Conservation (phyloP, 2,329 filamentous ascomycete genomes). For the Parafenestella ontariensis region DNA sequence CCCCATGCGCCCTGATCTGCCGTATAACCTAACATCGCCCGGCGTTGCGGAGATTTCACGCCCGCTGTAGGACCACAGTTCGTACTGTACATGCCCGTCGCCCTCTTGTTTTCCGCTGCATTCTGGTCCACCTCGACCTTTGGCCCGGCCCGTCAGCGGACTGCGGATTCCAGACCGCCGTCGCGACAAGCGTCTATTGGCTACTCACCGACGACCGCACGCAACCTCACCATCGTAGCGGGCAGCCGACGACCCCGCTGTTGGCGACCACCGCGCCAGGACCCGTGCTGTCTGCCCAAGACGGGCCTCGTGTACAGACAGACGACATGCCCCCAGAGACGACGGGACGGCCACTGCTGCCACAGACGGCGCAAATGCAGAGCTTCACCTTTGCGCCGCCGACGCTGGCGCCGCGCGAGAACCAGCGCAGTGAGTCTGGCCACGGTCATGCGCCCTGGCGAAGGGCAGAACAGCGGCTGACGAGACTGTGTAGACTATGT, state of each 20-base stretch:
- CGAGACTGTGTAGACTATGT: slow-evolving; percentile 78
- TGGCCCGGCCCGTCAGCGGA: slow-evolving; percentile 19
- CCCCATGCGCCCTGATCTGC: slow-evolving; percentile 44
- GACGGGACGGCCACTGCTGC: slow-evolving; percentile 67
- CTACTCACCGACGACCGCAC: slow-evolving; percentile 25
- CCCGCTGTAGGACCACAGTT: slow-evolving; percentile 34
- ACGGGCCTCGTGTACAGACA: slow-evolving; percentile 9
- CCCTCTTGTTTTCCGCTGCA: slow-evolving; percentile 23
- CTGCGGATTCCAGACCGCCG: slow-evolving; percentile 31
- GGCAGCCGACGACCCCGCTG: slow-evolving; percentile 44
- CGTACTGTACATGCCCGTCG: slow-evolving; percentile 38
- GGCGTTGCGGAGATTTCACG: slow-evolving; percentile 45
- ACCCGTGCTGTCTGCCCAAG: slow-evolving; percentile 13
- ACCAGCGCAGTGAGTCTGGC: slow-evolving; percentile 76
- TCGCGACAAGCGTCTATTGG: slow-evolving; percentile 34
- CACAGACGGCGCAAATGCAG: slow-evolving; percentile 74
- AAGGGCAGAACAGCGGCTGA: slow-evolving; percentile 17
- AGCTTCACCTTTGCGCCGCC: slow-evolving; percentile 77
- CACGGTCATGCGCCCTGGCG: slow-evolving; percentile 1
- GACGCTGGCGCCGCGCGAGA: slow-evolving; percentile 71
- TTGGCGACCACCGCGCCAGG: slow-evolving; percentile 29
- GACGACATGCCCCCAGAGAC: slow-evolving; percentile 68
- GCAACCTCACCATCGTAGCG: slow-evolving; percentile 35
- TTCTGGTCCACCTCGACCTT: slow-evolving; percentile 19
- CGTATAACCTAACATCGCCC: slow-evolving; percentile 44